Percentiles rank a stretch among this genome's conserved stretches.
phyloP scores from a whole-genome alignment of 768 basidiomycete species.

The Naganishia randhawae region DNA sequence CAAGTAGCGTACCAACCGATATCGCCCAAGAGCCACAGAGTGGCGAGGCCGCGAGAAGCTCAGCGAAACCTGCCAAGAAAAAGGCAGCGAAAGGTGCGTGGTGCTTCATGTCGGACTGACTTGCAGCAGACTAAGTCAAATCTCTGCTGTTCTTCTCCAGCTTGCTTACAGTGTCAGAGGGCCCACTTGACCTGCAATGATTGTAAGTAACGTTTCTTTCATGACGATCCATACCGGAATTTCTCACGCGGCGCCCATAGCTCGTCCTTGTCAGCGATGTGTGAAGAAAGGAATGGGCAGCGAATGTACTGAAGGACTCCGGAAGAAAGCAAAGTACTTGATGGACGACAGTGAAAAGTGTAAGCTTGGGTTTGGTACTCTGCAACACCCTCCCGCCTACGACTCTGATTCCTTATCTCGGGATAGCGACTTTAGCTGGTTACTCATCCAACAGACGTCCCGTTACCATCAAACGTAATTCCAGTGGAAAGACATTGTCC shows the following conservation, averaged over 20 bases:
- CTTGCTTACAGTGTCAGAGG: slow-evolving; percentile 94
- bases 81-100: slow-evolving; percentile 53
- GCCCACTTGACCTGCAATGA: slow-evolving; percentile 99
- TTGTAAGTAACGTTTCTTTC: slow-evolving; percentile 58
- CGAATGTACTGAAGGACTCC: slow-evolving; percentile 85
- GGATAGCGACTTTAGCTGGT: slow-evolving; percentile 17
- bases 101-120: neutral
- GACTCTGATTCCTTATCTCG: neutral
- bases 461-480: slow-evolving; percentile 1
- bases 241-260: slow-evolving; percentile 53
- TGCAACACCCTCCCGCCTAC: neutral
- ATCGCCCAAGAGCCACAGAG: neutral
- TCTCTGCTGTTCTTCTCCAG: slow-evolving; percentile 54
- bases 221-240: neutral
- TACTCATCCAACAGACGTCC: slow-evolving; percentile 1
- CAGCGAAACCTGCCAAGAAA: slow-evolving; percentile 61
- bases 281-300: slow-evolving; percentile 85
- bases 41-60: neutral
- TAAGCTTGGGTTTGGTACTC: slow-evolving; percentile 47
- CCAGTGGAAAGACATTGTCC: neutral
- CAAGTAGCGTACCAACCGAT: neutral
- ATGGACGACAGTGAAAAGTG: slow-evolving; percentile 90
- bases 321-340: slow-evolving; percentile 98
- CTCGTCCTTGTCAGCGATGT: slow-evolving; percentile 92
- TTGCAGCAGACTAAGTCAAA: neutral